Base-by-base conservation (phyloP, 441 rosid genomes). In the Hypseocharis bilobata region DNA sequence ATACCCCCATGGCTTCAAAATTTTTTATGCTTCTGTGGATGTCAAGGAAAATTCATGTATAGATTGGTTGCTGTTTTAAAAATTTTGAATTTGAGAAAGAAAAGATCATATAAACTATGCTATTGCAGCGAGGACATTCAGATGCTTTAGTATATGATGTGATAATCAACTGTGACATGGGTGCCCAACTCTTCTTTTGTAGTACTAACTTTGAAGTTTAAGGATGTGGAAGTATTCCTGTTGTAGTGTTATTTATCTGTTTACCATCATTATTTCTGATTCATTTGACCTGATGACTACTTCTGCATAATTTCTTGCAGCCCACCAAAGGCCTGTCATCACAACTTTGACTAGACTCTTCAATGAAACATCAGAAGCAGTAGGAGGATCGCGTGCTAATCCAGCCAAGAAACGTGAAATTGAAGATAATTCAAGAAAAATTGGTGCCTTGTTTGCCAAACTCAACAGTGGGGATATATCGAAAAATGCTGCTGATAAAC, bases 401-500 rank as follows among this genome's bases (percentile, higher is more conserved):
- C 85, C 90, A 10, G 85, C 85, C 16, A 88, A 81, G 79, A 92
- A 85, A 77, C 96, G 96, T 20, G 99, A 95, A 83, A 92, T 92
- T 70, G 98, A 92, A 72, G 99, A 95, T 65, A 92, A 88, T 78
- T 92, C 99, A 47, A 85, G 71, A 80, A 95, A 87, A 77, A 75
- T 95, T 52, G 99, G 98, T 38, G 92, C 92, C 76, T 81, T 92
- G 80, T 92, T 92, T 77, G 91, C 85, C 49, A 95, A 90, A 83
- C 91, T 92, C 44, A 95, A 88, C 75, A 85, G 83, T 32, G 90
- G 91, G 40, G 99, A 89, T 81, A 87, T 95, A 62, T 95, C 99
- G 0, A 81, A 77, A 75, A 92, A 88, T 68, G 98, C 97, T 56
- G 91, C 92, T 3, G 96, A 88, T 66, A 95, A 88, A 78, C 98